Base-by-base conservation (phyloP, 2,329 filamentous ascomycete species). In the Chrysoporthe puriensis region DNA sequence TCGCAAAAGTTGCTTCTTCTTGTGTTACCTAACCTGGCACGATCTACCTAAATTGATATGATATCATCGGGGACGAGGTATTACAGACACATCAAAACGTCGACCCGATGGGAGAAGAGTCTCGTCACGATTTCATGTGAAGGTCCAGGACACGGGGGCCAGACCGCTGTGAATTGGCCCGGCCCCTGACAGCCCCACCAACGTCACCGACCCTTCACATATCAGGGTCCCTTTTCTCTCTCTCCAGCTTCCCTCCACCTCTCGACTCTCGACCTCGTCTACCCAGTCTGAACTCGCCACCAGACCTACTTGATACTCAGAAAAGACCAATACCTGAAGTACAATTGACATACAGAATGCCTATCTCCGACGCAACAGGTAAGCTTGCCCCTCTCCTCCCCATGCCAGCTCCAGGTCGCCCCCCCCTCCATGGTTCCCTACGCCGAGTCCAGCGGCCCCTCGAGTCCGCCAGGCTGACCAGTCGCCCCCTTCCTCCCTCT, bases 371-470 rank as follows among this genome's bases (percentile, higher is more conserved):
- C 64, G 36, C 64, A 57, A 66, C 69, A 64, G 64, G 64, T 26
- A 65, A 69, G 58, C 69, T 70, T 63, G 69, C 60, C 42, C 64
- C 61, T 50, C 50, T 62, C 59, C 96, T 2, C 96, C 96, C 16
- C 96, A 43, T 94, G 97, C 62, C 83, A 87, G 60, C 89, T 96
- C 79, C 96, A 97, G 79, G 90, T 90, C 77, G 98, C 98, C 88
- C 91, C 88, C 69, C 96, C 69, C 96, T 99, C 80, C 88, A 99
- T 46, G 95, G 91, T 4, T 13, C 46, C 32, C 48, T n/a, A 21
- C 11, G 4, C 7, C 26, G 7, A 18, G 32, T 2, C 14, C 34
- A 11, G 16, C 16, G 14, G 16, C 54, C 16, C 54, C 11, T 40
- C 54, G 13, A n/a, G 18, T 16, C 26, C 21, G 21, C 21, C 50